phyloP scores from a whole-genome alignment of 169 alveolate species.

The Eimeria sp. region DNA sequence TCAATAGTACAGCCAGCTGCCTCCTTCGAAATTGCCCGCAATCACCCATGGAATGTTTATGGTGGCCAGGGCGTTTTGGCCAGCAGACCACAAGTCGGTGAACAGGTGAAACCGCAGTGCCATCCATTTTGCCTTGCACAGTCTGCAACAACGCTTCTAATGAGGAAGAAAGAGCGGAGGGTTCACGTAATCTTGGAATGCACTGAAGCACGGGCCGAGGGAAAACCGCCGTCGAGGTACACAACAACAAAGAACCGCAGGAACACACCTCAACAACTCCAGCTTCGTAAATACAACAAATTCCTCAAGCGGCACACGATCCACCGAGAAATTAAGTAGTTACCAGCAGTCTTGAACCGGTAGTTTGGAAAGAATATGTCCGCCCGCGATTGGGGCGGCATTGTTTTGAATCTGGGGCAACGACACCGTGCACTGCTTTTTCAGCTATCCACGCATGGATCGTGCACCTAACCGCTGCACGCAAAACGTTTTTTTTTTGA shows the following conservation, averaged over 20 bases:
- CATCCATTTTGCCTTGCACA: background rate
- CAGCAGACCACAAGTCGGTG: background rate
- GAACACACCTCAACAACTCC: conserved; percentile 81
- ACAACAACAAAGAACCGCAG: conserved; percentile 83
- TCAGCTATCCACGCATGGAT: background rate
- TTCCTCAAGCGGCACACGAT: conserved; percentile 79
- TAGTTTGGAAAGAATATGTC: background rate
- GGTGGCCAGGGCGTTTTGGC: background rate
- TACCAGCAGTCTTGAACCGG: background rate
- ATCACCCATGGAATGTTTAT: background rate
- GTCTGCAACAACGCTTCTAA: conserved; percentile 16
- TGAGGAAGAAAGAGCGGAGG: conserved; percentile 84
- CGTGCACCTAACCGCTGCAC: conserved; percentile 4
- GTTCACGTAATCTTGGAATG: conserved; percentile 80
- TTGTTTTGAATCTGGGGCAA: background rate
- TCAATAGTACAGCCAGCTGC: background rate
- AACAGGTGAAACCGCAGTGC: background rate
- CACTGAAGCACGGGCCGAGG: conserved; percentile 85
- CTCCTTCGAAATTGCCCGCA: conserved; percentile 8
- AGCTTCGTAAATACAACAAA: conserved; percentile 81
- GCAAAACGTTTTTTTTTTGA: background rate
- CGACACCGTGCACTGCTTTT: background rate
- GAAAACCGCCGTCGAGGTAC: conserved; percentile 84
- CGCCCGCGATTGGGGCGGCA: background rate
- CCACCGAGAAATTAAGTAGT: conserved; percentile 80